Evolutionary conservation across 2,329 filamentous ascomycete species (phyloP).

Genomic region (Nigrospora oryzae): DNA sequence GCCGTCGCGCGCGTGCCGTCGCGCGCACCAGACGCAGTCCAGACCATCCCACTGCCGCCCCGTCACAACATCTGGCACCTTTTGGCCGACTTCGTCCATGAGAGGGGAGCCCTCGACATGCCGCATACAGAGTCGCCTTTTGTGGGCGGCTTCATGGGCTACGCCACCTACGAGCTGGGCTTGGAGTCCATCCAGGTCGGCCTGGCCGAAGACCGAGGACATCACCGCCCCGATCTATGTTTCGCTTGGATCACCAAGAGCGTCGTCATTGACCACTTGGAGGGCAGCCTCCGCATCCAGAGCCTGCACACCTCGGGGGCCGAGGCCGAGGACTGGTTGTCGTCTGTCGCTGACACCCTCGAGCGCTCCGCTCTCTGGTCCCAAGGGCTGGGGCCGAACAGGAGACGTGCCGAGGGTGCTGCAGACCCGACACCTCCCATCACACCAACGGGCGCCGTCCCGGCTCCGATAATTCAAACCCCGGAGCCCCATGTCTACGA

Average conservation of each 20-base stretch:
- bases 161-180: constrained; percentile 77
- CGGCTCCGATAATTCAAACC: constrained; percentile 21
- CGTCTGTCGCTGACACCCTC: constrained; percentile 22
- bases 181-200: constrained; percentile 49
- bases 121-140: constrained; percentile 45
- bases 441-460: constrained; percentile 12
- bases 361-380: constrained; percentile 24
- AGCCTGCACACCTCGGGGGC: constrained; percentile 40
- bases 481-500: constrained; percentile 49
- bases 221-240: constrained; percentile 58
- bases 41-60: constrained; percentile 15
- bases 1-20: constrained; percentile 20
- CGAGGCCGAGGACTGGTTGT: constrained; percentile 34
- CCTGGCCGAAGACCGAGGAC: constrained; percentile 19
- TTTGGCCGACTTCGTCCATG: constrained; percentile 34
- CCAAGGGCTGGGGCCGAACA: constrained; percentile 11
- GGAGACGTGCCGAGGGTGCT: constrained; percentile 7
- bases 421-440: constrained; percentile 18
- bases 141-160: constrained; percentile 78
- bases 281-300: constrained; percentile 57
- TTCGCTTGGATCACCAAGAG: constrained; percentile 71
- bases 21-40: constrained; percentile 4
- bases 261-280: constrained; percentile 66
- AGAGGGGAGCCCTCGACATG: constrained; percentile 8
- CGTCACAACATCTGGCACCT: constrained; percentile 39